phyloP scores from a whole-genome alignment of 768 basidiomycete species.

The Trametes cubensis region DNA sequence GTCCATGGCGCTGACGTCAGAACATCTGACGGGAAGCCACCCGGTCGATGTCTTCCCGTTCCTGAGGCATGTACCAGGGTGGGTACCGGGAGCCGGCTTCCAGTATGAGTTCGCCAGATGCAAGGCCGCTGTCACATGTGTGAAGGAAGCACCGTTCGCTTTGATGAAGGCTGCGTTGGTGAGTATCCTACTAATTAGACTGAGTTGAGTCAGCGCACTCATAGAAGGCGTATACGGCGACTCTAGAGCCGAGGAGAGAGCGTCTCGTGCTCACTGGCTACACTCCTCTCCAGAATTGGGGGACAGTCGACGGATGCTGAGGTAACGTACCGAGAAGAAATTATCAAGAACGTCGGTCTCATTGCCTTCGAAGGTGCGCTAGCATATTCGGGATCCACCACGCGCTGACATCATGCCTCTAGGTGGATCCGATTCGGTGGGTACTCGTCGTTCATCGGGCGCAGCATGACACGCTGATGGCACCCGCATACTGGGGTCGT shows the following conservation, averaged over 20 bases:
- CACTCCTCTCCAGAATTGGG: neutral
- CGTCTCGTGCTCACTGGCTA: neutral
- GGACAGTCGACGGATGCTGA: neutral
- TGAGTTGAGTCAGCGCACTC: neutral
- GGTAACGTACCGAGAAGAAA: conserved; percentile 16
- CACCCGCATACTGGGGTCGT: neutral
- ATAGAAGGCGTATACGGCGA: too few species aligned
- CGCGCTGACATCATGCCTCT: neutral
- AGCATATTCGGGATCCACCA: neutral
- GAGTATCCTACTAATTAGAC: neutral
- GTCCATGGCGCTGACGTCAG: neutral
- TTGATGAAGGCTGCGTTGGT: conserved; percentile 20
- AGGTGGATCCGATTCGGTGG: conserved; percentile 10
- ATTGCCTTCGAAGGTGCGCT: conserved; percentile 20
- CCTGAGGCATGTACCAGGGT: conserved; percentile 22
- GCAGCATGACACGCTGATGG: neutral
- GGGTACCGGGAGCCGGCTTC: conserved; percentile 28
- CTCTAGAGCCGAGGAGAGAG: neutral
- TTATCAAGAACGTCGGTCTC: conserved; percentile 26
- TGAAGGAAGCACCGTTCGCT: conserved; percentile 18
- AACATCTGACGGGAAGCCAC: conserved; percentile 28
- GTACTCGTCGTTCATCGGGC: neutral
- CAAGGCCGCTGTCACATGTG: neutral
- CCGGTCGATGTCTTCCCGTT: conserved; percentile 33
- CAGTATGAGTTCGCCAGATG: conserved; percentile 11